phyloP scores from a whole-genome alignment of 2,329 filamentous ascomycete species.

The Pseudocercospora macadamiae region DNA sequence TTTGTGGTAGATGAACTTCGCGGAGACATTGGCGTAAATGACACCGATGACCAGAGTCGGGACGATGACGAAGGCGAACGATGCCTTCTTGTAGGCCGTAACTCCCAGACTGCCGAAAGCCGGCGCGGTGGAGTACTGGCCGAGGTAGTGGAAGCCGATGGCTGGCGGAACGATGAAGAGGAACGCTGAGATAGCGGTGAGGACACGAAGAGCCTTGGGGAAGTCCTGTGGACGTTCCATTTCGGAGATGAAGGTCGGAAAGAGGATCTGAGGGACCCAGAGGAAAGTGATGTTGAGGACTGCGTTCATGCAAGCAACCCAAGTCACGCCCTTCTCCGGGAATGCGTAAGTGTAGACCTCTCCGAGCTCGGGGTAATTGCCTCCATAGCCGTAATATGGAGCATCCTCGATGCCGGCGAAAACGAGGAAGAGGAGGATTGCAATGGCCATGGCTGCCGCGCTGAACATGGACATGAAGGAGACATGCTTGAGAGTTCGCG shows the following conservation, averaged over 20 bases:
- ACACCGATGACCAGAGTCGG: constrained; percentile 54
- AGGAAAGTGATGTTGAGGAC: constrained; percentile 52
- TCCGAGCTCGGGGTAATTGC: constrained; percentile 49
- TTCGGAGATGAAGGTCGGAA: constrained; percentile 56
- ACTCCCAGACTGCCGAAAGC: constrained; percentile 53
- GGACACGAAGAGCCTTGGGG: constrained; percentile 53
- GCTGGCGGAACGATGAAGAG: constrained; percentile 55
- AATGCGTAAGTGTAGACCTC: constrained; percentile 53
- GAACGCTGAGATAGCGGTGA: constrained; percentile 49
- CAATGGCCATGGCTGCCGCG: constrained; percentile 52
- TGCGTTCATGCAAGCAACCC: constrained; percentile 54
- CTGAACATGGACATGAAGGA: constrained; percentile 57
- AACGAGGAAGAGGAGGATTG: constrained; percentile 55
- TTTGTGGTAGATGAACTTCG: constrained; percentile 52
- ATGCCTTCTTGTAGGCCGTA: constrained; percentile 51
- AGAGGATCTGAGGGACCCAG: constrained; percentile 57
- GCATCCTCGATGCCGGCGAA: constrained; percentile 52
- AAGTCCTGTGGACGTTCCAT: constrained; percentile 56
- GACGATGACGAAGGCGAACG: constrained; percentile 56
- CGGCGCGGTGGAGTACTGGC: constrained; percentile 55
- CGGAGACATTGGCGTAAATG: constrained; percentile 60
- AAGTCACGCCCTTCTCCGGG: constrained; percentile 51
- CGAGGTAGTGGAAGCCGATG: constrained; percentile 54
- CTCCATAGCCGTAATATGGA: constrained; percentile 51
- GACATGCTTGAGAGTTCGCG: constrained; percentile 51